Evolutionary conservation across 2,329 filamentous ascomycete genomes (phyloP).

Genomic region (Xylaria multiplex): DNA sequence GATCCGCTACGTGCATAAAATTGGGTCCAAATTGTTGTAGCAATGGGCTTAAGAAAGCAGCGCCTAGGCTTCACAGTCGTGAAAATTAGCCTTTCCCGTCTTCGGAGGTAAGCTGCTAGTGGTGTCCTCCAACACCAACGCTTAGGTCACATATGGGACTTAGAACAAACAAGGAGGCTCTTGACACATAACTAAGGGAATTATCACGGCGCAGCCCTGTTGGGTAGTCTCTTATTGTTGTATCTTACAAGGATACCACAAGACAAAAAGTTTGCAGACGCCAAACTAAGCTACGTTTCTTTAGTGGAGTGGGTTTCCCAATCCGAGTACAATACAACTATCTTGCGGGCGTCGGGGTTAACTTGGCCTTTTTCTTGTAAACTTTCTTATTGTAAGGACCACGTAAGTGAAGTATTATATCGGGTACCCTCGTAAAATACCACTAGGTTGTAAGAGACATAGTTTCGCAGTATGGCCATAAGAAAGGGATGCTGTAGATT

Average conservation of each 20-base stretch:
- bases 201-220: neutral
- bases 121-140: constrained; percentile 7
- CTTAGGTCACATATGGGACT: constrained; percentile 6
- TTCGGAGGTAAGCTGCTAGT: neutral
- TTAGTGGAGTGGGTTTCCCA: neutral
- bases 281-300: neutral
- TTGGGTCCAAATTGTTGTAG: neutral
- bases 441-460: too few species aligned
- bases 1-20: too few species aligned
- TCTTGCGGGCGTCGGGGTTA: neutral
- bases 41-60: neutral
- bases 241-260: neutral
- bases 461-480: too few species aligned
- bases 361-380: neutral
- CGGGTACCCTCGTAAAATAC: too few species aligned
- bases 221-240: neutral
- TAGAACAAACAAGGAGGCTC: neutral
- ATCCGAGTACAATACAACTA: neutral
- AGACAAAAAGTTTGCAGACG: neutral
- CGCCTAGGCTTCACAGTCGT: neutral
- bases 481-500: too few species aligned
- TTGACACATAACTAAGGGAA: neutral
- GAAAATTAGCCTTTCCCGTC: neutral
- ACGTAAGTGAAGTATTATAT: too few species aligned
- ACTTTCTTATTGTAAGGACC: too few species aligned